phyloP scores from a whole-genome alignment of 2,329 filamentous ascomycete genomes.

The Stachybotrys elegans region DNA sequence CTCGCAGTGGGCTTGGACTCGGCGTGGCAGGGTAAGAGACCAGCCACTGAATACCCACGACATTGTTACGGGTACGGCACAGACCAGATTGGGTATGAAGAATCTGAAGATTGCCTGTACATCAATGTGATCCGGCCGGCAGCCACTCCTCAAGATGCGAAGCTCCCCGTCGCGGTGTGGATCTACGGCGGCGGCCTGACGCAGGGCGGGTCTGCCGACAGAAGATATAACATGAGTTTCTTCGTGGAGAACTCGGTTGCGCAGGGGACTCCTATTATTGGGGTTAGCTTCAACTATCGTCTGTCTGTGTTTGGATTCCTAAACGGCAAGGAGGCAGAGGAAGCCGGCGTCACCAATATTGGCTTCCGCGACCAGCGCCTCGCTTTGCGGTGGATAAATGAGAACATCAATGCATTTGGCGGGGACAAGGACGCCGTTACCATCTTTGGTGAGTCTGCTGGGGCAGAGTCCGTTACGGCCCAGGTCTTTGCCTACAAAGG shows the following conservation, averaged over 20 bases:
- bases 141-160: background rate
- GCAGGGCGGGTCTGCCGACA: background rate
- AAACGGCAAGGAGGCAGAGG: constrained; percentile 29
- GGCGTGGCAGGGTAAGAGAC: constrained; percentile 31
- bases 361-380: constrained; percentile 26
- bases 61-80: constrained; percentile 43
- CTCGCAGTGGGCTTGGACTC: constrained; percentile 34
- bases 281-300: constrained; percentile 3
- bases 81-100: constrained; percentile 11
- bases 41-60: constrained; percentile 38
- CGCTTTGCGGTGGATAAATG: constrained; percentile 29
- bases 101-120: constrained; percentile 5
- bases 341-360: constrained; percentile 32
- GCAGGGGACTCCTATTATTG: constrained; percentile 3
- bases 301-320: constrained; percentile 42
- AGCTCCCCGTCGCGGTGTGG: background rate
- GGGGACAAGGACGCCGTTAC: constrained; percentile 16
- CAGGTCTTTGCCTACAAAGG: constrained; percentile 41
- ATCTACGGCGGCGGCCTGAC: background rate
- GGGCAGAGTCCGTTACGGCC: constrained; percentile 35
- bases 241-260: constrained; percentile 1
- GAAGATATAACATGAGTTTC: constrained; percentile 1
- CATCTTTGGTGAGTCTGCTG: constrained; percentile 32
- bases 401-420: constrained; percentile 30
- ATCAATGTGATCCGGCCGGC: constrained; percentile 3